These are phyloP conservation scores for Phytophthora fragariaefolia DNA, from an alignment of 352 stramenopile species.

Conservation along the genomic window DNA sequence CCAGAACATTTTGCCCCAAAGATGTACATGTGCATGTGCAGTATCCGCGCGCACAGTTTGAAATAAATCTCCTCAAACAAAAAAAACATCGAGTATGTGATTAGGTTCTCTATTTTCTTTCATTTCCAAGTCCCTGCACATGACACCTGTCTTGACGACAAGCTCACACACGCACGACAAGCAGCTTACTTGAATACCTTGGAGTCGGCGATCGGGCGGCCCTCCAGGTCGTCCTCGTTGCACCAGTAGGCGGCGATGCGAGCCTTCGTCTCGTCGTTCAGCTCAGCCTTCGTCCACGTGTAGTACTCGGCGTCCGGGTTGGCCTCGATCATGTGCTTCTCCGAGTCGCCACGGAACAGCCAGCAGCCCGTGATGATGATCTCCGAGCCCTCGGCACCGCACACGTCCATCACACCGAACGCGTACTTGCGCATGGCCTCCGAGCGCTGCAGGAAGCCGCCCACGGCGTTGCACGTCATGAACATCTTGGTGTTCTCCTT, in stretches of 20 bases:
- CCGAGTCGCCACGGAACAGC: conserved; percentile 90
- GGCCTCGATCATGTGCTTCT: conserved; percentile 88
- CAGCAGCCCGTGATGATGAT: conserved; percentile 93
- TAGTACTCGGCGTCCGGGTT: conserved; percentile 95
- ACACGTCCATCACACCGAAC: conserved; percentile 89
- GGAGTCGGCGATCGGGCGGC: conserved; percentile 89
- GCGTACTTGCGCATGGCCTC: conserved; percentile 94
- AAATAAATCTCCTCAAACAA: too few relatives aligned
- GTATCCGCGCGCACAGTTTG: too few relatives aligned
- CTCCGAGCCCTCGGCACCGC: conserved; percentile 60
- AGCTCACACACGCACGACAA: conserved; percentile 12
- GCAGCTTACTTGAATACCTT: conserved; percentile 95
- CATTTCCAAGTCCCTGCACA: conserved; percentile 36
- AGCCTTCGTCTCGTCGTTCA: conserved; percentile 77
- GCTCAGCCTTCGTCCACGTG: conserved; percentile 88
- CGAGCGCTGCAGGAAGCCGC: conserved; percentile 92
- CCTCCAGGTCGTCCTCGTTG: conserved; percentile 89
- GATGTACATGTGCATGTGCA: too few relatives aligned
- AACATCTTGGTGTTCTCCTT: conserved; percentile 94
- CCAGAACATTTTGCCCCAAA: too few relatives aligned
- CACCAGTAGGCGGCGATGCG: conserved; percentile 91
- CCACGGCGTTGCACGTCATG: conserved; percentile 94
- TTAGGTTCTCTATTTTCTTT: conserved; percentile 19
- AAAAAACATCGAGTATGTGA: background rate
- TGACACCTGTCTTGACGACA: background rate